Evolutionary conservation across 2,329 filamentous ascomycete genomes (phyloP).

Genomic region (Blumeriella jaapii): DNA sequence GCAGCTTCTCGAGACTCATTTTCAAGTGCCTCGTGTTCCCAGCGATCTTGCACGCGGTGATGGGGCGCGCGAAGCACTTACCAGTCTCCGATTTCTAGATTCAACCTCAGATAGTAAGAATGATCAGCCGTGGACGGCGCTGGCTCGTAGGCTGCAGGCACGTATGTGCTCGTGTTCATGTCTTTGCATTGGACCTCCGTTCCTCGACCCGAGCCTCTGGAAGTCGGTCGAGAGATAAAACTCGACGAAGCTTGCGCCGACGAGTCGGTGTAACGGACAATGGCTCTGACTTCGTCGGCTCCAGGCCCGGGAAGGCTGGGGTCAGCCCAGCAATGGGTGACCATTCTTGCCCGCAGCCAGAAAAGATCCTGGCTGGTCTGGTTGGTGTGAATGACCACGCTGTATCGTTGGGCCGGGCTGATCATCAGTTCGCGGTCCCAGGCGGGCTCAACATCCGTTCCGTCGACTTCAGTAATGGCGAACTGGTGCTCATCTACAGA

Average conservation of each 20-base stretch:
- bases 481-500: constrained; percentile 57
- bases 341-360: constrained; percentile 53
- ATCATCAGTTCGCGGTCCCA: constrained; percentile 51
- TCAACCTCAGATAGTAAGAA: constrained; percentile 42
- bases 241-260: constrained; percentile 4
- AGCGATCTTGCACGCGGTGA: no score
- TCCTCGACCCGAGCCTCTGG: constrained; percentile 33
- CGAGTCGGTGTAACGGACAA: constrained; percentile 34
- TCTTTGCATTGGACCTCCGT: constrained; percentile 26
- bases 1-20: no score
- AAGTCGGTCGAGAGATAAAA: constrained; percentile 13
- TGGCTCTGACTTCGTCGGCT: constrained; percentile 36
- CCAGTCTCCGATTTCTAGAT: constrained; percentile 48
- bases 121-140: constrained; percentile 38
- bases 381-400: constrained; percentile 51
- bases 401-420: constrained; percentile 60
- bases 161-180: constrained; percentile 32
- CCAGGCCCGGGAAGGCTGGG: constrained; percentile 33
- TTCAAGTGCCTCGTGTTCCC: no score
- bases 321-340: constrained; percentile 47
- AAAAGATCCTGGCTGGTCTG: constrained; percentile 42
- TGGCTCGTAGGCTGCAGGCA: constrained; percentile 32
- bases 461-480: constrained; percentile 58
- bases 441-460: constrained; percentile 49
- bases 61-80: no score